Evolutionary conservation across 176 grass and related monocot species (phyloP).

Genomic region (Ampelocalamus luodianensis): DNA sequence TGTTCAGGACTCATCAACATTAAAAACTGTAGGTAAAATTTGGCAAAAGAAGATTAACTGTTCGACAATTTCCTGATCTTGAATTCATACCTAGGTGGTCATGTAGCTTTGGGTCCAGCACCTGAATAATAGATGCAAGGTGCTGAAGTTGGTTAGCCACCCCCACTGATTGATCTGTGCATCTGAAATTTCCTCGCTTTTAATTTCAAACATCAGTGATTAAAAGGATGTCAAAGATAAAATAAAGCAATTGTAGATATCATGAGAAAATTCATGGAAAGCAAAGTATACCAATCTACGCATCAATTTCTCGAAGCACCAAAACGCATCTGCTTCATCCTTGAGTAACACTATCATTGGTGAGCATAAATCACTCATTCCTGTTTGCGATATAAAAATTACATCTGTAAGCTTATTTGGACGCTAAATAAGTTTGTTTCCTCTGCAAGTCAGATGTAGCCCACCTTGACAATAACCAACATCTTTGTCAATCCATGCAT

Average conservation of each 20-base stretch:
- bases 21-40: constrained; percentile 32
- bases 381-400: constrained; percentile 57
- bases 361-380: constrained; percentile 99
- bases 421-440: constrained; percentile 13
- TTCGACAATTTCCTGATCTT: background rate
- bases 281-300: constrained; percentile 81
- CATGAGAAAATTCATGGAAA: constrained; percentile 12
- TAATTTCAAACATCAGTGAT: constrained; percentile 60
- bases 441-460: constrained; percentile 29
- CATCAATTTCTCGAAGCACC: constrained; percentile 99
- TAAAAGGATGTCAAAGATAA: constrained; percentile 44
- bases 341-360: constrained; percentile 94
- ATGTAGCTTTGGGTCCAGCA: constrained; percentile 95
- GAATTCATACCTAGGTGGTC: constrained; percentile 83
- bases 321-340: constrained; percentile 97
- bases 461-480: constrained; percentile 98
- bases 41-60: constrained; percentile 14
- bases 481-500: constrained; percentile 99
- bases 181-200: constrained; percentile 99
- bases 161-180: constrained; percentile 93
- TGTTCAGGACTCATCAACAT: constrained; percentile 27
- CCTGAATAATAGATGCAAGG: constrained; percentile 95
- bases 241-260: constrained; percentile 36
- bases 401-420: constrained; percentile 37
- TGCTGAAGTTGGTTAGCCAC: constrained; percentile 94